These are phyloP conservation scores for Jatropha curcas DNA, from an alignment of 345 rosid species.

Conservation along the genomic window DNA sequence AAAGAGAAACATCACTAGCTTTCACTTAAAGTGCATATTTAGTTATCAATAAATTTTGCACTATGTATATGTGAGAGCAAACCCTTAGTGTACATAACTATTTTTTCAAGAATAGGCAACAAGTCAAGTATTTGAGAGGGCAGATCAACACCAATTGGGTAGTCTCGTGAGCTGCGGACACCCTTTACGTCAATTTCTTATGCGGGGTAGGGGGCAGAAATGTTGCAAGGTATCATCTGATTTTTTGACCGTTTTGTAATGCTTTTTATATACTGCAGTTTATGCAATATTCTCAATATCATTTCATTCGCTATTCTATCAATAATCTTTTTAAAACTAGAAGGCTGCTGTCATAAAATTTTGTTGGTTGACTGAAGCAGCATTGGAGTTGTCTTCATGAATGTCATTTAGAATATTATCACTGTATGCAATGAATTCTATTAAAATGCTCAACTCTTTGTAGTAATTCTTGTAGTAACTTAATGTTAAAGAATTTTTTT, in stretches of 20 bases:
- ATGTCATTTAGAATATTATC: too few relatives aligned
- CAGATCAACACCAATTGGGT: not conserved
- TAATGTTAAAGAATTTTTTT: too few relatives aligned
- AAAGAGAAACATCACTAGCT: not conserved
- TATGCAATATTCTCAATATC: not conserved
- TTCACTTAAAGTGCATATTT: not conserved
- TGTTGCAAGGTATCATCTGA: not conserved
- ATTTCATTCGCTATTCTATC: not conserved
- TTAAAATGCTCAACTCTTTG: too few relatives aligned
- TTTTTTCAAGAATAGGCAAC: not conserved
- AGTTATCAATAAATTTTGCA: not conserved
- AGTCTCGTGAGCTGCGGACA: not conserved
- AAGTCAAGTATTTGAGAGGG: not conserved
- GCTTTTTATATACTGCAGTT: not conserved
- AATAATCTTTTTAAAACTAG: too few relatives aligned
- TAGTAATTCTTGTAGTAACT: too few relatives aligned
- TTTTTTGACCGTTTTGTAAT: not conserved
- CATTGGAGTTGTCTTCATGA: too few relatives aligned
- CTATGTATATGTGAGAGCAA: not conserved
- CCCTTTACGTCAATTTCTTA: not conserved
- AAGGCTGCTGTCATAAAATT: too few relatives aligned
- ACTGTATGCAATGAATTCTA: too few relatives aligned
- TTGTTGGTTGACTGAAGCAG: too few relatives aligned
- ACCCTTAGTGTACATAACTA: slow-evolving; percentile 22
- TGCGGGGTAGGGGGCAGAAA: not conserved